phyloP scores from a whole-genome alignment of 2,329 filamentous ascomycete genomes.

The Emmonsia crescens region DNA sequence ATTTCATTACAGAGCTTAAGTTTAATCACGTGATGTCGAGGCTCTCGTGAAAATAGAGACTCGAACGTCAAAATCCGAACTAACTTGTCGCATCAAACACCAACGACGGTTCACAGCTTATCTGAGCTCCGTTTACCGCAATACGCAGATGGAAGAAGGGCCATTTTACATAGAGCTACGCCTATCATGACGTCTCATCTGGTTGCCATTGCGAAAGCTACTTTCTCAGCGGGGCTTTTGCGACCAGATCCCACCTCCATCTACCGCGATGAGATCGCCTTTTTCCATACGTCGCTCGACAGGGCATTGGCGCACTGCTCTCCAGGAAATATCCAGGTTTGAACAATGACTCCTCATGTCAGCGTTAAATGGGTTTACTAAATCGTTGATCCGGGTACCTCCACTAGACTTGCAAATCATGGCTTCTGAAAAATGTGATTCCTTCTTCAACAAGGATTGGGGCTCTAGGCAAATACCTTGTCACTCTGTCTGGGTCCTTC shows the following conservation, averaged over 20 bases:
- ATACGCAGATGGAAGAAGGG: background rate
- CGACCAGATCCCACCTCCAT: conserved; percentile 62
- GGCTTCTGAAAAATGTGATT: conserved; percentile 64
- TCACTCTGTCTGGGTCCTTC: conserved; percentile 55
- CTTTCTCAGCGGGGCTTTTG: conserved; percentile 63
- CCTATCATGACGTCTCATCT: conserved; percentile 54
- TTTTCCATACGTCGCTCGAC: conserved; percentile 57
- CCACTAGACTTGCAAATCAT: conserved; percentile 72
- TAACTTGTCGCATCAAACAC: background rate
- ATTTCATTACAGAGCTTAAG: too few species aligned
- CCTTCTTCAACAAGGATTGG: conserved; percentile 55
- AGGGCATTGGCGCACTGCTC: conserved; percentile 60
- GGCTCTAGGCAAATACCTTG: conserved; percentile 65
- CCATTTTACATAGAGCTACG: background rate
- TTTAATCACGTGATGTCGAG: background rate
- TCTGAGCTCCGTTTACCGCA: background rate
- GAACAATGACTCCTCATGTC: conserved; percentile 29
- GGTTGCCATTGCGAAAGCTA: conserved; percentile 66
- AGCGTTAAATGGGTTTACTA: conserved; percentile 25
- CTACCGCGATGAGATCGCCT: conserved; percentile 56
- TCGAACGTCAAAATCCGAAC: too few species aligned
- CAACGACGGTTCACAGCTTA: background rate
- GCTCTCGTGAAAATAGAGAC: background rate
- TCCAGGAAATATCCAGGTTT: conserved; percentile 80
- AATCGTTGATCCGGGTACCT: conserved; percentile 17